Conservation (phyloP, 1,284 basidiomycete species). For the Schizophyllum amplum region DNA sequence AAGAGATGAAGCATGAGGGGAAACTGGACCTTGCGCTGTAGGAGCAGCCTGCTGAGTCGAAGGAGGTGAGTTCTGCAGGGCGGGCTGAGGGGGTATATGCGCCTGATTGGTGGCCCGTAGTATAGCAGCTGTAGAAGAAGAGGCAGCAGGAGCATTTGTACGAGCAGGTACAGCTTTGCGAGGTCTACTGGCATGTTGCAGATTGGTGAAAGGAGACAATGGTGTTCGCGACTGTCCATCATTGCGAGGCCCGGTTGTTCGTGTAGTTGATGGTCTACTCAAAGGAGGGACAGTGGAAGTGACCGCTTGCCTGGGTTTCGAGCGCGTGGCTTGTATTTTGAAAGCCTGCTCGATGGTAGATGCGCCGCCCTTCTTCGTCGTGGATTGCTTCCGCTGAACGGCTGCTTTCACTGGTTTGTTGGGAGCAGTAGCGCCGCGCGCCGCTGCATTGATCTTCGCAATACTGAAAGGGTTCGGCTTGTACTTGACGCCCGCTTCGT, state of each 20-base stretch:
- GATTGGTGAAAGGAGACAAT: too few relatives aligned
- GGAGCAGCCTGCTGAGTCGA: neutral
- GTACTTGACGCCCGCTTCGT: conserved; percentile 51
- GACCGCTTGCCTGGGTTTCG: neutral
- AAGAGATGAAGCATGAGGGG: too few relatives aligned
- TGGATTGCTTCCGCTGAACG: neutral
- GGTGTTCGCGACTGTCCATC: too few relatives aligned
- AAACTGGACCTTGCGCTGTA: too few relatives aligned
- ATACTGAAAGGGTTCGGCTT: conserved; percentile 71
- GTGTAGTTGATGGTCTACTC: neutral
- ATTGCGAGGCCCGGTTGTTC: too few relatives aligned
- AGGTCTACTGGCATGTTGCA: too few relatives aligned
- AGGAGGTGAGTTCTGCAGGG: too few relatives aligned
- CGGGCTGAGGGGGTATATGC: neutral
- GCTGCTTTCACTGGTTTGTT: neutral
- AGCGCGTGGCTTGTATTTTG: conserved; percentile 18
- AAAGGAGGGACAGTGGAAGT: neutral
- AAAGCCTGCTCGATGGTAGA: conserved; percentile 22
- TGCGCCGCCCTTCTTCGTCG: conserved; percentile 5
- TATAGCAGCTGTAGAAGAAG: neutral
- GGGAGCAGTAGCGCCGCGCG: conserved; percentile 21
- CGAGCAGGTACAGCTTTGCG: too few relatives aligned
- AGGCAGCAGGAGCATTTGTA: neutral
- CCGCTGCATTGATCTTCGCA: conserved; percentile 62
- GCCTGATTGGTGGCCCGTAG: neutral